Base-by-base conservation (phyloP, 352 stramenopile genomes). In the Pythium utonaiense region DNA sequence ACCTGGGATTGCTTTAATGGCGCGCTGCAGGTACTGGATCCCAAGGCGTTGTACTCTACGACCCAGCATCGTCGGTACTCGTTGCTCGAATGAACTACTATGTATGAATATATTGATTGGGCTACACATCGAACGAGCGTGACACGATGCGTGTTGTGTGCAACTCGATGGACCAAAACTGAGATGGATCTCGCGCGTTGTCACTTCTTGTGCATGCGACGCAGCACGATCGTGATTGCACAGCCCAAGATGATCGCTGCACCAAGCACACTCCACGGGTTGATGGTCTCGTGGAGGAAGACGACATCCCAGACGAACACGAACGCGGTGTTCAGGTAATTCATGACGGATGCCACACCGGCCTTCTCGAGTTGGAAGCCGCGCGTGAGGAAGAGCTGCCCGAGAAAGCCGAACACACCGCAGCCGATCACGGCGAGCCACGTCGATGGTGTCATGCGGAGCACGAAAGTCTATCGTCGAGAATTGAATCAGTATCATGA, bases 281-380 rank as follows among this genome's bases (percentile, higher is more conserved):
- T 78, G 55, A 86, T 58, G 10, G 16, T 21, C 42, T 75, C 70
- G 25, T 66, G 66, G 22, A 86, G 60, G 10, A 86, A 59, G 6
- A 57, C 53, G 21, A 78, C 45, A 33, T 78, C 69, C 75, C 78
- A 88, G 14, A 71, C 53, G 54, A 85, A 85, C 22, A 85, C 72
- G 55, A 74, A 84, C 3, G 73, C 74, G 25, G 88, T 74, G 57
- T 81, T 66, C 28, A 87, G 48, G 47, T 86, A 72, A 19, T 67
- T 62, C 57, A 81, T 75, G 38, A 79, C 62, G 27, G 77, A 73
- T 17, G 81, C 66, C 21, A 74, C 65, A 17, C 74, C 80, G 9
- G 73, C 70, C 30, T 71, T 73, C 38, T 86, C 80, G 53, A 80
- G 75, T 66, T 89, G 77, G 60, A 88, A 85, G 22, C 77, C 75